A percentile compares a stretch with the other conserved stretches of the same genome.
Conservation (phyloP, 78 protist genomes). For the Planoprotostelium fungivorum region DNA sequence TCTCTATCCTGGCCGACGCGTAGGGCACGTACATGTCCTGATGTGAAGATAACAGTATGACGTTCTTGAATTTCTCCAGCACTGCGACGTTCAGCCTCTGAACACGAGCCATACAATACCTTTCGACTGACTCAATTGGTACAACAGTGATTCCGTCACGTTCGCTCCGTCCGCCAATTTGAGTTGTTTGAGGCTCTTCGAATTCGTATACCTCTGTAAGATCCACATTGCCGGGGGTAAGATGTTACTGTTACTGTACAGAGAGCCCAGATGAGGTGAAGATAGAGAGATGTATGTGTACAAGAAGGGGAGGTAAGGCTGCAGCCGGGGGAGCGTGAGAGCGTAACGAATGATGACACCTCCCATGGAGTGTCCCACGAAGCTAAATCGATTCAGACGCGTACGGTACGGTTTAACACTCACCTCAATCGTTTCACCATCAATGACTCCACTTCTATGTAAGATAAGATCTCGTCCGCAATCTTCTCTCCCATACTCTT, state of each 20-base stretch:
- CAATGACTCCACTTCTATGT: conserved; percentile 13
- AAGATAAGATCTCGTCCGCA: conserved; percentile 33
- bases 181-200: conserved; percentile 43
- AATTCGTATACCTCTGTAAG: conserved; percentile 45
- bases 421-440: neutral
- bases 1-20: conserved; percentile 44
- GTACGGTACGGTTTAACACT: neutral
- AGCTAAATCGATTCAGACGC: conserved; percentile 1
- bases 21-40: conserved; percentile 60
- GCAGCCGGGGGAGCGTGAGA: conserved; percentile 17
- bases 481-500: conserved; percentile 47
- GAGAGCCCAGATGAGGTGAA: conserved; percentile 56
- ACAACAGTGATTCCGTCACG: conserved; percentile 16
- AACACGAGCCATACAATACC: neutral
- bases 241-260: neutral
- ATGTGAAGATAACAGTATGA: conserved; percentile 30
- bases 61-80: conserved; percentile 39
- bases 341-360: conserved; percentile 68
- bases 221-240: conserved; percentile 63
- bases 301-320: conserved; percentile 7
- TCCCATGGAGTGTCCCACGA: conserved; percentile 68
- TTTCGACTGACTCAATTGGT: conserved; percentile 5
- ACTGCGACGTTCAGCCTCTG: neutral
- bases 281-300: conserved; percentile 55
- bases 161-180: conserved; percentile 39